Base-by-base conservation (phyloP, 2,329 filamentous ascomycete genomes). In the Diplodia seriata region DNA sequence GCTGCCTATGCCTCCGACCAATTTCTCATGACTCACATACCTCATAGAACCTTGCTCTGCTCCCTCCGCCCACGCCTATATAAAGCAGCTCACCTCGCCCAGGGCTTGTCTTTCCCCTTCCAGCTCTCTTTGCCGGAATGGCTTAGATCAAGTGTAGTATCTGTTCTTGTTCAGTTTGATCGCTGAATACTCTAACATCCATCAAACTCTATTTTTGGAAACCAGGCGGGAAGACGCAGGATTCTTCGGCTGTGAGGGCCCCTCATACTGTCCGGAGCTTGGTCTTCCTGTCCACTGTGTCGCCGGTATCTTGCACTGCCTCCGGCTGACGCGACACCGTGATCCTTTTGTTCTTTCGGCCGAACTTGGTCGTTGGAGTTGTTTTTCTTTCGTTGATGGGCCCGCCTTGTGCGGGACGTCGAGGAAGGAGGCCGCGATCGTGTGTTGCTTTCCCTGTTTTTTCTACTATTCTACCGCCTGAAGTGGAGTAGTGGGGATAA, bases 141-240 rank as follows among this genome's bases (percentile, higher is more conserved):
- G 55, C 55, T 59, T 43, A 59, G 36, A 59, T 59, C 55, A 43
- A 59, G 54, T 56, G 54, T 56, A 56, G 54, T 56, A 56, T 56
- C 54, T 56, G 31, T 56, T 56, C 54, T 56, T 56, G 23, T 59
- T 59, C 55, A 59, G 55, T 31, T 43, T 59, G 55, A 59, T 20
- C 33, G 55, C 36, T 59, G 55, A 43, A 59, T 43, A 23, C 20
- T 43, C 53, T 20, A 12, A 56, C 20, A 20, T 36, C 47, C 54
- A 20, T 59, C 15, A 43, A 59, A 47, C 55, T 14, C 43, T 59
- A 29, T 59, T 59, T 59, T 59, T 59, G 55, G 36, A 59, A 59
- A 23, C 4, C 31, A 8, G 55, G 2, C 33, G 55, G 43, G 43
- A 47, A n/a, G 36, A 43, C 23, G 36, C 55, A 59, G 38, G 20